phyloP scores from a whole-genome alignment of 345 rosid genomes.

The Linum lewisii region DNA sequence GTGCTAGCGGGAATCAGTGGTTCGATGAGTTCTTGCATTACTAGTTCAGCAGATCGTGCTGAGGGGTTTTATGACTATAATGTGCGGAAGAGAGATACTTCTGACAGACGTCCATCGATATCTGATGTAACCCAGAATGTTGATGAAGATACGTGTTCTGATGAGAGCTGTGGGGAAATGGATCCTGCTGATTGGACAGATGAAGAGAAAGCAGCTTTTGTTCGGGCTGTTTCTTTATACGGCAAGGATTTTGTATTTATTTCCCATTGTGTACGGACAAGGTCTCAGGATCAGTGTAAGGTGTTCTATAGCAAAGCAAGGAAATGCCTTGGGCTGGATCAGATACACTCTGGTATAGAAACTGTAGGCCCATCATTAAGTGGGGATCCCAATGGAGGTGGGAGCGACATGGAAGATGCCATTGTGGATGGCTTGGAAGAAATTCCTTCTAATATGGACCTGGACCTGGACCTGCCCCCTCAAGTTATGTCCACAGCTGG shows the following conservation, averaged over 20 bases:
- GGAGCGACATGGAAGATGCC: constrained; percentile 65
- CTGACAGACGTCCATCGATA: constrained; percentile 33
- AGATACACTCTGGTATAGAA: constrained; percentile 34
- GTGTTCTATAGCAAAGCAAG: constrained; percentile 90
- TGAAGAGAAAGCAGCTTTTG: constrained; percentile 63
- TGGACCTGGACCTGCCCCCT: constrained; percentile 21
- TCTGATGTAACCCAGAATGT: constrained; percentile 51
- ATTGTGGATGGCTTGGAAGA: constrained; percentile 48
- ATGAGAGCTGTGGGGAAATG: constrained; percentile 88
- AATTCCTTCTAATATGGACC: constrained; percentile 31
- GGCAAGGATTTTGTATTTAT: constrained; percentile 83
- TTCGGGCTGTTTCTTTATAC: constrained; percentile 58
- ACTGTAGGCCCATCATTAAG: constrained; percentile 31
- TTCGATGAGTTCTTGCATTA: constrained; percentile 73
- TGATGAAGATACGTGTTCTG: constrained; percentile 83
- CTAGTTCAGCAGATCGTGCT: constrained; percentile 49
- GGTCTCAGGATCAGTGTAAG: constrained; percentile 75
- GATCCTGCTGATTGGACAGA: constrained; percentile 87
- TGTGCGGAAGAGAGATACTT: constrained; percentile 34
- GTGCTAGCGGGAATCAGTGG: constrained; percentile 71
- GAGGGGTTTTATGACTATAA: constrained; percentile 38
- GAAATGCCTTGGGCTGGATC: constrained; percentile 85
- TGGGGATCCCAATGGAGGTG: constrained; percentile 63
- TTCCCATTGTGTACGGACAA: constrained; percentile 51
- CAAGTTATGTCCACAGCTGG: constrained; percentile 5